Percentiles rank a stretch among this genome's conserved stretches.
Evolutionary conservation across 257 asterid species (phyloP).

Genomic region (Nicotiana benthamiana): DNA sequence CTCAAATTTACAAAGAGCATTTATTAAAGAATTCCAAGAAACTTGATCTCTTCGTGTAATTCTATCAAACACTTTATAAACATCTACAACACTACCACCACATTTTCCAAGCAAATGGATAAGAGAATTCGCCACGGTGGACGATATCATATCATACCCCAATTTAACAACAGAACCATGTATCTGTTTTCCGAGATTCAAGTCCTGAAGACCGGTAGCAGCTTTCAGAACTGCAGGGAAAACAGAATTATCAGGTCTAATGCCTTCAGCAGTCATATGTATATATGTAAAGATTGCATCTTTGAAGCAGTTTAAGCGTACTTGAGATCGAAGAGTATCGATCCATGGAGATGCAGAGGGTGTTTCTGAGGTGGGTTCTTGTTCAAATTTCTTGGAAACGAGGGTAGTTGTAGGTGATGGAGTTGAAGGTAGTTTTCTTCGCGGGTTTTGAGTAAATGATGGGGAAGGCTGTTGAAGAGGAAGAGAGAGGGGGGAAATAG

Average conservation of each 20-base stretch:
- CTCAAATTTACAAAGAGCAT: conserved; percentile 57
- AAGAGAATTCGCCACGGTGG: conserved; percentile 63
- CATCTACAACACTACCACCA: conserved; percentile 35
- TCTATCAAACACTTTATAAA: conserved; percentile 58
- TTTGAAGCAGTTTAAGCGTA: conserved; percentile 46
- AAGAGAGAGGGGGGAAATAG: conserved; percentile 16
- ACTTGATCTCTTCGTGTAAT: conserved; percentile 71
- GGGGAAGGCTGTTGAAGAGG: conserved; percentile 12
- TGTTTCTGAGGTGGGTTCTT: conserved; percentile 15
- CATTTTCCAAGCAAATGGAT: conserved; percentile 58
- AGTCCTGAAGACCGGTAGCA: conserved; percentile 54
- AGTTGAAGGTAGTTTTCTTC: background rate
- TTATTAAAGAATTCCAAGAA: conserved; percentile 78
- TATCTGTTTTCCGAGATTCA: conserved; percentile 58
- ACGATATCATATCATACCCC: conserved; percentile 46
- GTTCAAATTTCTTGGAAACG: conserved; percentile 17
- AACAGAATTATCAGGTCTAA: conserved; percentile 64
- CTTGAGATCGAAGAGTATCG: conserved; percentile 51
- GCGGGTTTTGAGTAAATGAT: conserved; percentile 12
- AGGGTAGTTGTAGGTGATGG: conserved; percentile 2
- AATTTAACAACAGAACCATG: conserved; percentile 49
- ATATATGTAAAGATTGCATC: conserved; percentile 57
- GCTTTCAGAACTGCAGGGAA: conserved; percentile 75
- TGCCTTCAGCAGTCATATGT: conserved; percentile 50
- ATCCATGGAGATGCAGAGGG: conserved; percentile 48